Conservation (phyloP, 2,329 filamentous ascomycete species). For the Phoma sp. region DNA sequence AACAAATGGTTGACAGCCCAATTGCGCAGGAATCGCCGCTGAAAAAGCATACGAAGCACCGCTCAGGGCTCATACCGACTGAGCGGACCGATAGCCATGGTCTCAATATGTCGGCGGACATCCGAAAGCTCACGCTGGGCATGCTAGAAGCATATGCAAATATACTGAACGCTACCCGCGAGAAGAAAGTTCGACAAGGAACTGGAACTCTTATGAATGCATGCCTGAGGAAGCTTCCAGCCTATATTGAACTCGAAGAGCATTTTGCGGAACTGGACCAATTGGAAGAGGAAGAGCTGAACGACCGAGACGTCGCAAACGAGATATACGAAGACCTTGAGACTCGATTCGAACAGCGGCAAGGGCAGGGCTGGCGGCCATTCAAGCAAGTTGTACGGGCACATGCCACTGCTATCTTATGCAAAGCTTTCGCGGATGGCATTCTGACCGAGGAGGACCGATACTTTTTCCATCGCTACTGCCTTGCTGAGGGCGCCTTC, state of each 20-base stretch:
- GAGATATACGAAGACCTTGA: slow-evolving; percentile 52
- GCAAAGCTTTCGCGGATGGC: slow-evolving; percentile 44
- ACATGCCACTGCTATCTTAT: slow-evolving; percentile 48
- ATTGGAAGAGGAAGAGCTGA: slow-evolving; percentile 36
- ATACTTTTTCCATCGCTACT: slow-evolving; percentile 37
- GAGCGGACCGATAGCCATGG: slow-evolving; percentile 17
- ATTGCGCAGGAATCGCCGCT: slow-evolving; percentile 37
- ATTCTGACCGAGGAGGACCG: slow-evolving; percentile 35
- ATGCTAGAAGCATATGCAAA: slow-evolving; percentile 42
- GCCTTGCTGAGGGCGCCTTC: slow-evolving; percentile 38
- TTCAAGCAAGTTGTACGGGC: slow-evolving; percentile 51
- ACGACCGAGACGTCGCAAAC: slow-evolving; percentile 43
- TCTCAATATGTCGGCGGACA: slow-evolving; percentile 29
- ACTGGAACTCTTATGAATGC: slow-evolving; percentile 46
- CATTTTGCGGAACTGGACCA: slow-evolving; percentile 43
- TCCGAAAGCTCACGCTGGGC: slow-evolving; percentile 40
- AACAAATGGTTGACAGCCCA: slow-evolving; percentile 39
- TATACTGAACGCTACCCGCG: slow-evolving; percentile 41
- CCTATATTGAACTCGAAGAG: slow-evolving; percentile 50
- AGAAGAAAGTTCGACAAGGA: slow-evolving; percentile 37
- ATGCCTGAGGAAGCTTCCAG: slow-evolving; percentile 50
- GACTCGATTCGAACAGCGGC: slow-evolving; percentile 38
- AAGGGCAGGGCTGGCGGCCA: slow-evolving; percentile 46
- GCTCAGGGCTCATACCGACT: not conserved
- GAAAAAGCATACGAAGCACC: slow-evolving; percentile 26